phyloP scores from a whole-genome alignment of 805 yeast genomes.

The Diddensiella caesifluorescens region DNA sequence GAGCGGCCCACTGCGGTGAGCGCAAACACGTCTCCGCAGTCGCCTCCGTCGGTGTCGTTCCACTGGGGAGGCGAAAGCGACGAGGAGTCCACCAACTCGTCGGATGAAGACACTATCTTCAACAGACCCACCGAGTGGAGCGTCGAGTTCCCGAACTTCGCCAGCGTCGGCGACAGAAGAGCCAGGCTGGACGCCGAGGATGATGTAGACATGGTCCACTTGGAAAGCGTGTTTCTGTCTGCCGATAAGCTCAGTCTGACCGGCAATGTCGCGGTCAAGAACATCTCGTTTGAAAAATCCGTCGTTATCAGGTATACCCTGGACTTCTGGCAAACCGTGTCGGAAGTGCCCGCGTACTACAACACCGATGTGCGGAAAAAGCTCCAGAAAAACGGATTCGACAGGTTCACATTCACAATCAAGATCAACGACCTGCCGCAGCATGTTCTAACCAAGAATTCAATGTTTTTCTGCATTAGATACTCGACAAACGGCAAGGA shows the following conservation, averaged over 20 bases:
- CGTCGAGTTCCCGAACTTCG: conserved; percentile 3
- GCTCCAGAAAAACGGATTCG: conserved; percentile 36
- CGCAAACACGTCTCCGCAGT: conserved; percentile 56
- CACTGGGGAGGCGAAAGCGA: conserved; percentile 26
- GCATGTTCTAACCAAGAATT: conserved; percentile 25
- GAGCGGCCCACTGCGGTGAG: conserved; percentile 77
- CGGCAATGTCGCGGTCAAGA: conserved; percentile 77
- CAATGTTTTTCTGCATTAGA: conserved; percentile 51
- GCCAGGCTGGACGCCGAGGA: conserved; percentile 6
- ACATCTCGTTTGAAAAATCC: conserved; percentile 60
- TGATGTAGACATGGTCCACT: conserved; percentile 42
- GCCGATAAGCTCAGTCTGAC: conserved; percentile 52
- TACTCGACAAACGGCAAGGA: conserved; percentile 47
- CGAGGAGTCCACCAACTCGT: conserved; percentile 20
- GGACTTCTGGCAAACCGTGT: conserved; percentile 72
- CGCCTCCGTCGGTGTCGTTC: conserved; percentile 26
- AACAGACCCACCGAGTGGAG: conserved; percentile 16
- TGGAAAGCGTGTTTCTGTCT: conserved; percentile 59
- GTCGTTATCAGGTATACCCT: conserved; percentile 70
- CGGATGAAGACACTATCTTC: conserved; percentile 24
- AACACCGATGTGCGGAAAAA: conserved; percentile 42
- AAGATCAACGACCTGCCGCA: conserved; percentile 33
- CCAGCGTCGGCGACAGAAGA: neutral
- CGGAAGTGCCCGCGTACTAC: conserved; percentile 61
- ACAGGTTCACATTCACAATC: conserved; percentile 65